Conservation (phyloP, 2,329 filamentous ascomycete genomes). For the Pyrenophora tritici-repentis region DNA sequence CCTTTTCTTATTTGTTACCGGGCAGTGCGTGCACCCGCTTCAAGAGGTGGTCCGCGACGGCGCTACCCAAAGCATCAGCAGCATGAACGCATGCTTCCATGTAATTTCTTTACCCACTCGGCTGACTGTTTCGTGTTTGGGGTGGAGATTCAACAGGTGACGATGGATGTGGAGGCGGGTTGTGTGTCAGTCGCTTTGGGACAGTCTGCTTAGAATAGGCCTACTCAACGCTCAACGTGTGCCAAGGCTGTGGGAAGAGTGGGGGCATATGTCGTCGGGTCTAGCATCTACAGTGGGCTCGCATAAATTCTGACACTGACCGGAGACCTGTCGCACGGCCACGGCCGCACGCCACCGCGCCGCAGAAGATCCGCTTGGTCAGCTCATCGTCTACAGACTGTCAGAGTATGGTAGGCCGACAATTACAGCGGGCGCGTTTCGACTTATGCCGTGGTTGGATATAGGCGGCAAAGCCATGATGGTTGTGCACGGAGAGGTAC, state of each 20-base stretch:
- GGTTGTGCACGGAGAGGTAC: constrained; percentile 16
- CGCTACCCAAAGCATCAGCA: constrained; percentile 2
- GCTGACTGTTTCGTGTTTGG: background rate
- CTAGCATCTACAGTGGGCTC: background rate
- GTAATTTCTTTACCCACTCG: constrained; percentile 8
- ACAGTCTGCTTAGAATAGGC: background rate
- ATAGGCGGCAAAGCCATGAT: constrained; percentile 13
- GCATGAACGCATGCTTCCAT: constrained; percentile 17
- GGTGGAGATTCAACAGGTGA: too few species aligned
- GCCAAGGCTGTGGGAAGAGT: too few species aligned
- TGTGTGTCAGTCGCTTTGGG: too few species aligned
- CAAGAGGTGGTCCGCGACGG: constrained; percentile 1
- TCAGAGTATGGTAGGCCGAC: constrained; percentile 9
- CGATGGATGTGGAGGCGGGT: too few species aligned
- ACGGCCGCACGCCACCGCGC: constrained; percentile 10
- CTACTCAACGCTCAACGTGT: background rate
- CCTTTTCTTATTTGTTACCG: constrained; percentile 3
- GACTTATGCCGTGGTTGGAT: constrained; percentile 21
- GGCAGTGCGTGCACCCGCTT: constrained; percentile 3
- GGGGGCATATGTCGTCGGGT: background rate
- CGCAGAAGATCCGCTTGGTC: constrained; percentile 18
- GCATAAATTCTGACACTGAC: constrained; percentile 7
- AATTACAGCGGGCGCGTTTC: constrained; percentile 26
- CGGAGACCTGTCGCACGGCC: constrained; percentile 5
- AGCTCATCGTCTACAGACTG: constrained; percentile 13